Evolutionary conservation across 2,329 filamentous ascomycete genomes (phyloP), one percentile per base, ranked within the genome.

Genomic region (Pestalotiopsis sp.): DNA sequence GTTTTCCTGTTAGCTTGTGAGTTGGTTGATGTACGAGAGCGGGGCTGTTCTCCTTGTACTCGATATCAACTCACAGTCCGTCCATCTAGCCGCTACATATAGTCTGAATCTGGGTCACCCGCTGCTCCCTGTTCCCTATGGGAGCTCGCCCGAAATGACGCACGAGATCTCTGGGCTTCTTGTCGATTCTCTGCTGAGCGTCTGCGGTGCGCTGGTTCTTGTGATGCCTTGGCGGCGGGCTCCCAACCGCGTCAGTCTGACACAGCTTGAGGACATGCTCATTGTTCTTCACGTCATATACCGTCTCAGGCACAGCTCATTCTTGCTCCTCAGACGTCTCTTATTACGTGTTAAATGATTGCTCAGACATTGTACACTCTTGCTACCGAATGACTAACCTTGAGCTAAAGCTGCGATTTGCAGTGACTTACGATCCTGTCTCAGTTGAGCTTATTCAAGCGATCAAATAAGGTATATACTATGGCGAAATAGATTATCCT

Each of bases 61-160:
- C 41, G 1, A 69, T 6, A 14, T 67, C 61, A 25, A 59, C 23
- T 27, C 67, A 65, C 60, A 65, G 58, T 2, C 61, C 65, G 17
- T 67, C 68, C 11, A 67, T 61, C 65, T 55, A 67, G 14, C 61
- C 68, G 12, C 60, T 63, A 20, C 39, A 59, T 4, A 17, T 36
- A 4, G 52, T 52, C 1, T 58, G 6, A 2, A 27, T 58, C 12
- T 45, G 23, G 7, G 49, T 41, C 20, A 2, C 20, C 20, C 20
- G 20, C 20, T 23, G 20, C 20, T 23, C 20, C 20, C 20, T 23
- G 20, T 23, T 23, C 20, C 20, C 20, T 23, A 23, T 23, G 20
- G 20, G 20, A 23, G 20, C 20, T 23, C 20, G 20, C 20, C 20
- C 20, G 20, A 23, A 23, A 23, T 23, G 20, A 23, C 20, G 20